Evolutionary conservation across 331 rosid species (phyloP).

Genomic region (Prunus yedoensis): DNA sequence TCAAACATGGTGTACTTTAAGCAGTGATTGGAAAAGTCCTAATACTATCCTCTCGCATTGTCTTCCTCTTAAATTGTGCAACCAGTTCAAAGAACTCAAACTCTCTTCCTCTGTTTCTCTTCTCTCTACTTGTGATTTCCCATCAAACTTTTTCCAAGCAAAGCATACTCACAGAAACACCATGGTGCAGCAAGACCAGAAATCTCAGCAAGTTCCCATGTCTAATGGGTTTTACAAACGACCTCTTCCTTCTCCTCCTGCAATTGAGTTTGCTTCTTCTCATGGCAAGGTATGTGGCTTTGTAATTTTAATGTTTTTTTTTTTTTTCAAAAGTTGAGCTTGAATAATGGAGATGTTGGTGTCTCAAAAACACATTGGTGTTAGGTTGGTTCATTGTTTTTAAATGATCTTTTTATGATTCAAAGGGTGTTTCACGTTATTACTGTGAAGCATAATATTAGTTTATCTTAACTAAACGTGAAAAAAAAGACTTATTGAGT

Average conservation of each 20-base stretch:
- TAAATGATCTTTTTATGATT: too few relatives aligned
- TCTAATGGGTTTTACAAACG: slow-evolving; percentile 33
- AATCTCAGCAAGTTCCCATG: neutral
- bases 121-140: neutral
- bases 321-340: too few relatives aligned
- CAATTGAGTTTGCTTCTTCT: slow-evolving; percentile 33
- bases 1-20: neutral
- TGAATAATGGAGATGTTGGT: too few relatives aligned
- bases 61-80: neutral
- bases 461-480: too few relatives aligned
- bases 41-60: too few relatives aligned
- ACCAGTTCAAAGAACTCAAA: neutral
- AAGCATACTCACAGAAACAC: neutral
- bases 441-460: too few relatives aligned
- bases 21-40: neutral
- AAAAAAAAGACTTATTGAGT: too few relatives aligned
- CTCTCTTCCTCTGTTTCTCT: neutral
- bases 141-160: neutral
- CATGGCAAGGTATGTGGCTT: slow-evolving; percentile 32
- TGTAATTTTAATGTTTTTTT: too few relatives aligned
- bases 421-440: too few relatives aligned
- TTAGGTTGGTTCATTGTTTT: too few relatives aligned
- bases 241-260: slow-evolving; percentile 39
- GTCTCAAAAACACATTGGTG: too few relatives aligned
- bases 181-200: neutral